These are phyloP conservation scores for Vaccinium macrocarpon DNA, from an alignment of 148 eudicot species.

Conservation along the genomic window DNA sequence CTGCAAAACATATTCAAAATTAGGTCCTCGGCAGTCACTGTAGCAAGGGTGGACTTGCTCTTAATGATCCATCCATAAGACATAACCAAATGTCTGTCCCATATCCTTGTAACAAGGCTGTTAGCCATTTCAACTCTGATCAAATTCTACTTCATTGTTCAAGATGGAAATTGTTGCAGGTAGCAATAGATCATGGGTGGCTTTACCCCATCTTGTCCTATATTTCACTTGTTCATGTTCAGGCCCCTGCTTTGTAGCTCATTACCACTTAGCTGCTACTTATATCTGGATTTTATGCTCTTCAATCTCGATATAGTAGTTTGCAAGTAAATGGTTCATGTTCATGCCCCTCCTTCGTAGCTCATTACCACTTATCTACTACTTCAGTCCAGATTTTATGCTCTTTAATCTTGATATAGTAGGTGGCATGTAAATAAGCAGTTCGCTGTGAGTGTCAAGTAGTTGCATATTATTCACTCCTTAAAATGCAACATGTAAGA, in stretches of 20 bases:
- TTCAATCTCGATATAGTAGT: neutral
- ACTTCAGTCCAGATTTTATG: neutral
- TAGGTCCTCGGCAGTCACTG: neutral
- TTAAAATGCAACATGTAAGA: neutral
- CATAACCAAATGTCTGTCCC: neutral
- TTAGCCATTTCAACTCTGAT: neutral
- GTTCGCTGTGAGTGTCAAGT: neutral
- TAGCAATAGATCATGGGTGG: neutral
- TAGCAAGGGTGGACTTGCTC: neutral
- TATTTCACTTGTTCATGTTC: neutral
- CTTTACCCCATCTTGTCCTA: conserved; percentile 4
- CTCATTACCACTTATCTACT: neutral
- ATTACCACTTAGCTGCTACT: neutral
- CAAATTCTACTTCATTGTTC: neutral
- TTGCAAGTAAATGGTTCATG: neutral
- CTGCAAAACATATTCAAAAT: too few species aligned
- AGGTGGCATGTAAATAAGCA: neutral
- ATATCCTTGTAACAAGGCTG: neutral
- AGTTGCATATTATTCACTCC: neutral
- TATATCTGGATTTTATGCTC: neutral
- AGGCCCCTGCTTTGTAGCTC: neutral
- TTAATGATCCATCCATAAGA: neutral
- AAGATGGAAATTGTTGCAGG: neutral
- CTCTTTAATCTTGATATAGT: neutral
- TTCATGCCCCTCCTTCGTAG: neutral